Base-by-base conservation (phyloP, 129 eudicot species). In the Pseudognaphalium luteoalbum region DNA sequence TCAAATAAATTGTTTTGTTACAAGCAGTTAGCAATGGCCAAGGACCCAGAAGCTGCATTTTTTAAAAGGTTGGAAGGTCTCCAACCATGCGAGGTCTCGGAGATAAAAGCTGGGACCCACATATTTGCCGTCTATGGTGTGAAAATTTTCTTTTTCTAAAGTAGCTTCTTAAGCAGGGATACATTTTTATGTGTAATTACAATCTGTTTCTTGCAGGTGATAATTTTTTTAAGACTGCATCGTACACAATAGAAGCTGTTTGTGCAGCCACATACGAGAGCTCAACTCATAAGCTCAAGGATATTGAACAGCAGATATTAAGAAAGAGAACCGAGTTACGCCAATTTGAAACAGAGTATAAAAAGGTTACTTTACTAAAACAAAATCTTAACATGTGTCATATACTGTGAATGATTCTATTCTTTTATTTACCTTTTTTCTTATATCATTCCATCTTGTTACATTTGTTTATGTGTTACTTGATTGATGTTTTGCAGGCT, bases 41-140 rank as follows among this genome's bases (percentile, higher is more conserved):
- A 93, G 81, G 98, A 93, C 76, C 97, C 98, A 29, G 97, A 93
- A 81, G 93, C 96, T 84, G 96, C 97, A 81, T 91, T 93, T 74
- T 93, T 93, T 64, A 93, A 88, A 81, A 91, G 90, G 77, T 81
- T 93, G 81, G 98, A 93, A 83, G 98, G 98, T 77, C 90, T 93
- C 52, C 98, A 93, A 71, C 98, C 96, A 17, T 91, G 98, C 81
- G 98, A 93, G 81, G 91, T 93, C 81, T 82, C 91, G 7, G 93
- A 88, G 79, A 80, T 93, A 78, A 93, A 90, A 81, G 84, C 96
- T 65, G 98, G 98, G 82, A 90, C 93, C 76, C 98, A 93, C 87
- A 88, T 89, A 82, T 93, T 93, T 66, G 96, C 97, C 39, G 97
- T 93, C 76, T 93, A 91, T 81, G 98, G 97, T 93, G 50, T 58